Evolutionary conservation across 192 early-diverging fungal genomes (phyloP).

Genomic region (Spizellomyces punctatus): DNA sequence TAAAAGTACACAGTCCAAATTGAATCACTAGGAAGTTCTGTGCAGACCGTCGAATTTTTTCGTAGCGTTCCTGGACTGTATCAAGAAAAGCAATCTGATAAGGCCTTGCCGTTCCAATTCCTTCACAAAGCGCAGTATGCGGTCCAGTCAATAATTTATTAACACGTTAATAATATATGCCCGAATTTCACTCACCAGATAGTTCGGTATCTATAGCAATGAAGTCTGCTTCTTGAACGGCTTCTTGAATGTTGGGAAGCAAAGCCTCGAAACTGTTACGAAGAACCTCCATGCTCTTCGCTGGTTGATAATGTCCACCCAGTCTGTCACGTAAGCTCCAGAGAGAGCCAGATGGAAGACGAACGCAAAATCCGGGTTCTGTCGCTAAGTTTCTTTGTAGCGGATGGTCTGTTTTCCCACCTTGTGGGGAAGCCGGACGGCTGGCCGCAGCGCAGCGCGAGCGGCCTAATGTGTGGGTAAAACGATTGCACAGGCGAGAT

Average conservation of each 20-base stretch:
- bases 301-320: background rate
- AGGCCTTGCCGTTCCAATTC: constrained; percentile 37
- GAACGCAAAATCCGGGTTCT: no score
- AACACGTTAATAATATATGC: background rate
- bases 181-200: constrained; percentile 53
- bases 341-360: no score
- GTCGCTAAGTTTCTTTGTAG: no score
- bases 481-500: no score
- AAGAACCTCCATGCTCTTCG: constrained; percentile 70
- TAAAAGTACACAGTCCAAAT: constrained; percentile 84
- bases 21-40: constrained; percentile 68
- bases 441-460: no score
- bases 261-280: constrained; percentile 62
- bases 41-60: constrained; percentile 53
- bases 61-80: constrained; percentile 58
- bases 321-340: no score
- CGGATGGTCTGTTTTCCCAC: no score
- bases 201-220: constrained; percentile 83
- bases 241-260: constrained; percentile 62
- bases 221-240: constrained; percentile 70
- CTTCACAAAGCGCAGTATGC: background rate
- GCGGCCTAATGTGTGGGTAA: no score
- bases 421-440: no score
- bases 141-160: background rate
- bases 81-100: constrained; percentile 49